Evolutionary conservation across 441 rosid genomes (phyloP).

Genomic region (Hura crepitans): DNA sequence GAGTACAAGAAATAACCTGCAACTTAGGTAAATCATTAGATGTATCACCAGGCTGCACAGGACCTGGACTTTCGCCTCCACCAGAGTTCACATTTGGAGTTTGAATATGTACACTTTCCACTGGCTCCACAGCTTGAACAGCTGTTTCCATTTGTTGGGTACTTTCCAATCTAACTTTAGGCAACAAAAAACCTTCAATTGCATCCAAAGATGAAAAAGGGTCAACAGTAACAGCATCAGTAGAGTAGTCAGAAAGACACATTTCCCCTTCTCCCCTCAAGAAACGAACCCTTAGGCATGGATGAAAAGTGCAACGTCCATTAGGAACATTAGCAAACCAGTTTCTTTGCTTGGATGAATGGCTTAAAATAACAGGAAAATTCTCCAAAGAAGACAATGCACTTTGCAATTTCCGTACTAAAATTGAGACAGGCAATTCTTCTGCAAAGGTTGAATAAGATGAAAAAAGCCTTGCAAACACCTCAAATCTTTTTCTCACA

Average conservation of each 20-base stretch:
- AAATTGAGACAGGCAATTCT: slow-evolving; percentile 50
- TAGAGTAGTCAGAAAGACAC: slow-evolving; percentile 51
- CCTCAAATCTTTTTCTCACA: slow-evolving; percentile 67
- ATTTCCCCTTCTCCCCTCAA: slow-evolving; percentile 67
- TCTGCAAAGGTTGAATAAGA: slow-evolving; percentile 42
- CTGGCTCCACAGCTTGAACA: slow-evolving; percentile 33
- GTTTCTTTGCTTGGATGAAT: slow-evolving; percentile 49
- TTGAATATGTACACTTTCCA: slow-evolving; percentile 37
- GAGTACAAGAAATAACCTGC: slow-evolving; percentile 41
- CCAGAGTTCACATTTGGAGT: slow-evolving; percentile 39
- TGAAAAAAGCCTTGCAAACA: slow-evolving; percentile 57
- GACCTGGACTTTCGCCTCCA: slow-evolving; percentile 50
- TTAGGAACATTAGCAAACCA: slow-evolving; percentile 67
- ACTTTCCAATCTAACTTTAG: slow-evolving; percentile 48
- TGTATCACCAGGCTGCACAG: slow-evolving; percentile 38
- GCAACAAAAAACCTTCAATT: slow-evolving; percentile 61
- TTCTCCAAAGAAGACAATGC: slow-evolving; percentile 83
- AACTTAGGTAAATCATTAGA: slow-evolving; percentile 42
- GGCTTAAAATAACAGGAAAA: slow-evolving; percentile 68
- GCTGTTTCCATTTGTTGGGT: slow-evolving; percentile 36
- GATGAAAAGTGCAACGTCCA: slow-evolving; percentile 50
- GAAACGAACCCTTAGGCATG: slow-evolving; percentile 76
- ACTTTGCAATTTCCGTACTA: slow-evolving; percentile 69
- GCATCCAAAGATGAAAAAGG: slow-evolving; percentile 71
- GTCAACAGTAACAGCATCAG: slow-evolving; percentile 64